Conservation (phyloP, 2,329 filamentous ascomycete species). For the Penicillium italicum region DNA sequence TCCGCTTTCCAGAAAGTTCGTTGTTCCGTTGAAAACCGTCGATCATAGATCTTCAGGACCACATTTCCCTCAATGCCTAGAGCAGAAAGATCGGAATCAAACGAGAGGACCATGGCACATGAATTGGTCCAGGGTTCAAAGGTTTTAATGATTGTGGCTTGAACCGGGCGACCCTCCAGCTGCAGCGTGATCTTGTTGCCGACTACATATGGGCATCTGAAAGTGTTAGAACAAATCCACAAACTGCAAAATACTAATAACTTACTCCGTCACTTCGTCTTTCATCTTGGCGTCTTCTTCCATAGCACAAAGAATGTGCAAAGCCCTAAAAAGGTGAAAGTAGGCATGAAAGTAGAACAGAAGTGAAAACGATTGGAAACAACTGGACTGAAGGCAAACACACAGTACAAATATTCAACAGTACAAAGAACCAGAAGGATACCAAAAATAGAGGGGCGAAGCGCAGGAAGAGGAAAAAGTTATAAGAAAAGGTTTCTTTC, state of each 20-base stretch:
- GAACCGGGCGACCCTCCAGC: not conserved
- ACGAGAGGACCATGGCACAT: not conserved
- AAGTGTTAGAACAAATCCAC: not conserved
- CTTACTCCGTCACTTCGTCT: not conserved
- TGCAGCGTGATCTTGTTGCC: not conserved
- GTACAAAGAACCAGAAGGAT: not conserved
- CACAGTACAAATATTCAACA: not conserved
- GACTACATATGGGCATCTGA: not conserved
- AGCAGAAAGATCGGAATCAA: not conserved
- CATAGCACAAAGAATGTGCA: not conserved
- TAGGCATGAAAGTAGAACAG: not conserved
- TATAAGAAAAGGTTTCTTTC: not conserved
- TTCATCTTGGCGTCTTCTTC: not conserved
- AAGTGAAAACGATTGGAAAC: not conserved
- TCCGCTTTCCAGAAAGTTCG: not conserved
- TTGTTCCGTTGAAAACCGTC: not conserved
- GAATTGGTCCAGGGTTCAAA: not conserved
- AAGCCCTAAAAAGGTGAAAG: not conserved
- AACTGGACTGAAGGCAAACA: not conserved
- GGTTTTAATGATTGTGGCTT: not conserved
- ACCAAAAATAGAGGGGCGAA: not conserved
- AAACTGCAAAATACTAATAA: not conserved
- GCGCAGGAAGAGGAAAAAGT: not conserved
- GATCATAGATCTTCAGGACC: not conserved
- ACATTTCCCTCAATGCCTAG: not conserved